Evolutionary conservation across 768 basidiomycete genomes (phyloP).

Genomic region (Lentinula raphanica): DNA sequence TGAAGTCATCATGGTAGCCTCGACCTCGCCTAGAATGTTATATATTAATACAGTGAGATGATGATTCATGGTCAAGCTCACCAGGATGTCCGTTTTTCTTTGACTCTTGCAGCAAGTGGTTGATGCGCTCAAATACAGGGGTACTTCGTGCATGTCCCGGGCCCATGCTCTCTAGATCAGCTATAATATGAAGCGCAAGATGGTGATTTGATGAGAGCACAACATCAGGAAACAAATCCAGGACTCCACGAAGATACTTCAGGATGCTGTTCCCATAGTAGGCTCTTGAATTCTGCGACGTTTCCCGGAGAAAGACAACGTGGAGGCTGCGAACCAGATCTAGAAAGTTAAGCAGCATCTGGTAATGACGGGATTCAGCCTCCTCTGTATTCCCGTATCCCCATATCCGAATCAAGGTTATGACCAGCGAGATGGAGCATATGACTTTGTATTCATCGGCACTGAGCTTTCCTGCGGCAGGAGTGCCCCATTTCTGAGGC

Average conservation of each 20-base stretch:
- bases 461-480: conserved; percentile 22
- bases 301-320: conserved; percentile 16
- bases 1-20: conserved; percentile 12
- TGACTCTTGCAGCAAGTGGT: conserved; percentile 17
- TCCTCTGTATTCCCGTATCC: conserved; percentile 7
- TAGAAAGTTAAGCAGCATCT: conserved; percentile 24
- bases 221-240: conserved; percentile 14
- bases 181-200: conserved; percentile 18
- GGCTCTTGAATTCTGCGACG: conserved; percentile 14
- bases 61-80: not conserved
- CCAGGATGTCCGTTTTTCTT: conserved; percentile 21
- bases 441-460: conserved; percentile 31
- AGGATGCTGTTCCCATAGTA: conserved; percentile 17
- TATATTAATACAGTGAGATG: not conserved
- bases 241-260: conserved; percentile 14
- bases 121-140: conserved; percentile 25
- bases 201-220: conserved; percentile 19
- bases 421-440: conserved; percentile 25
- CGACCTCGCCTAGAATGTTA: conserved; percentile 10
- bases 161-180: conserved; percentile 16
- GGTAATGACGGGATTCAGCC: conserved; percentile 8
- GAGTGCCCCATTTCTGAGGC: conserved; percentile 18
- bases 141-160: conserved; percentile 22
- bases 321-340: conserved; percentile 21
- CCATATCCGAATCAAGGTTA: conserved; percentile 33